Conservation (phyloP, 139 green algal species). For the Chlorella sorokiniana region DNA sequence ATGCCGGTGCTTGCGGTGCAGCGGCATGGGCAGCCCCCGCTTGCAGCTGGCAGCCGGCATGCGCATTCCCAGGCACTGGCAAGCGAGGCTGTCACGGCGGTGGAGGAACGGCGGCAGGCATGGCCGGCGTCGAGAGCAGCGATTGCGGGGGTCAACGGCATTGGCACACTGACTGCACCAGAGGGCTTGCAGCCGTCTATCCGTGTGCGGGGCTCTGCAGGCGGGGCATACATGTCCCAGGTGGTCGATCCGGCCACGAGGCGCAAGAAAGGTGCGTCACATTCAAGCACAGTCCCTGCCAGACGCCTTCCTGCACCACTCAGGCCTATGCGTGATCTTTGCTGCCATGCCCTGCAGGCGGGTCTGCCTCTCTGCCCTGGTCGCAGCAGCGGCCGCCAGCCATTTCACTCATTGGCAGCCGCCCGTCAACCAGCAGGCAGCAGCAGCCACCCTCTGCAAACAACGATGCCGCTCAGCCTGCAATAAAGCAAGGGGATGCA, state of each 20-base stretch:
- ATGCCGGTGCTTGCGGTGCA: neutral
- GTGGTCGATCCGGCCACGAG: constrained; percentile 12
- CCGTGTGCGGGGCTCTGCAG: neutral
- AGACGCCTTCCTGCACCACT: too few relatives aligned
- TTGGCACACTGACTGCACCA: neutral
- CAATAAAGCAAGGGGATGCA: neutral
- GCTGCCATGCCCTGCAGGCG: neutral
- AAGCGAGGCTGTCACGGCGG: neutral
- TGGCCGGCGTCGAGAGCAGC: too few relatives aligned
- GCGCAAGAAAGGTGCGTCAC: constrained; percentile 24
- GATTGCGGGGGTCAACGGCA: neutral
- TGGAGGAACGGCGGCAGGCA: neutral
- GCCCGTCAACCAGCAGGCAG: neutral
- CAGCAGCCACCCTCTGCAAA: too few relatives aligned
- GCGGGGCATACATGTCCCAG: neutral
- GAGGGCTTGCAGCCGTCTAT: neutral
- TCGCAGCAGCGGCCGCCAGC: constrained; percentile 17
- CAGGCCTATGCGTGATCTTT: neutral
- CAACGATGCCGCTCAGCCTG: neutral
- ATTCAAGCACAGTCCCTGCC: too few relatives aligned
- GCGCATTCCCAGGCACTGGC: neutral
- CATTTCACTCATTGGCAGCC: neutral
- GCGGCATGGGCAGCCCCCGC: too few relatives aligned
- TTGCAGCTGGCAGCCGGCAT: neutral
- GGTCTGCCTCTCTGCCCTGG: constrained; percentile 15